phyloP scores from a whole-genome alignment of 371 early-diverging fungal genomes.

The Saksenaea vasiformis region DNA sequence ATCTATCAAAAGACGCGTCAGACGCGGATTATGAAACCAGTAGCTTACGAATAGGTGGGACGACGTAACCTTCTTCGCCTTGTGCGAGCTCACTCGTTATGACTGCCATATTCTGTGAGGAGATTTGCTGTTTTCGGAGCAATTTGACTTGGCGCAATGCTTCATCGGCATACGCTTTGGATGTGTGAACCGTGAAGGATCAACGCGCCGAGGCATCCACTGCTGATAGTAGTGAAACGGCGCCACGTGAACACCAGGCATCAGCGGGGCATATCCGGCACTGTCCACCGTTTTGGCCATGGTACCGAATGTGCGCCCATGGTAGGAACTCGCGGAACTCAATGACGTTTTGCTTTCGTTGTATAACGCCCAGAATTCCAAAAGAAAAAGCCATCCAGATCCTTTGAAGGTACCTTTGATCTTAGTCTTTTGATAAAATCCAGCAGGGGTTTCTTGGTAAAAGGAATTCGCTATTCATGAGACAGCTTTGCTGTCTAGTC shows the following conservation, averaged over 20 bases:
- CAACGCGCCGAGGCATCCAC: slow-evolving; percentile 10
- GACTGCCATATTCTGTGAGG: slow-evolving; percentile 46
- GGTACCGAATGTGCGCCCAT: slow-evolving; percentile 41
- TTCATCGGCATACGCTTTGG: slow-evolving; percentile 17
- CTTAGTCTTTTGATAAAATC: slow-evolving; percentile 42
- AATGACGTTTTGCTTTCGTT: slow-evolving; percentile 51
- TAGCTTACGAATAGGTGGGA: slow-evolving; percentile 40
- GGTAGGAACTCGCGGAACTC: slow-evolving; percentile 27
- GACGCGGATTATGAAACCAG: neutral
- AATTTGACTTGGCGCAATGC: slow-evolving; percentile 25
- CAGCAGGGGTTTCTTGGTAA: slow-evolving; percentile 50
- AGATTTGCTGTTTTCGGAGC: slow-evolving; percentile 28
- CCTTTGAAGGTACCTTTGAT: slow-evolving; percentile 37
- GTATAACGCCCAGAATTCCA: slow-evolving; percentile 58
- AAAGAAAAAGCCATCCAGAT: slow-evolving; percentile 54
- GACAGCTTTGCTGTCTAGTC: slow-evolving; percentile 46
- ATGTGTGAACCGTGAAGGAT: slow-evolving; percentile 3
- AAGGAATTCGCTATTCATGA: slow-evolving; percentile 54
- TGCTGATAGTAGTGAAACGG: slow-evolving; percentile 26
- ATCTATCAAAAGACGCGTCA: slow-evolving; percentile 15
- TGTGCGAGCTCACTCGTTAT: slow-evolving; percentile 71
- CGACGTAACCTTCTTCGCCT: slow-evolving; percentile 73
- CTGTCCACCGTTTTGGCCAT: slow-evolving; percentile 36
- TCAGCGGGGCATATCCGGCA: slow-evolving; percentile 34
- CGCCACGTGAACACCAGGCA: slow-evolving; percentile 36